phyloP scores from a whole-genome alignment of 805 yeast genomes.

The Lipomyces lipofer region DNA sequence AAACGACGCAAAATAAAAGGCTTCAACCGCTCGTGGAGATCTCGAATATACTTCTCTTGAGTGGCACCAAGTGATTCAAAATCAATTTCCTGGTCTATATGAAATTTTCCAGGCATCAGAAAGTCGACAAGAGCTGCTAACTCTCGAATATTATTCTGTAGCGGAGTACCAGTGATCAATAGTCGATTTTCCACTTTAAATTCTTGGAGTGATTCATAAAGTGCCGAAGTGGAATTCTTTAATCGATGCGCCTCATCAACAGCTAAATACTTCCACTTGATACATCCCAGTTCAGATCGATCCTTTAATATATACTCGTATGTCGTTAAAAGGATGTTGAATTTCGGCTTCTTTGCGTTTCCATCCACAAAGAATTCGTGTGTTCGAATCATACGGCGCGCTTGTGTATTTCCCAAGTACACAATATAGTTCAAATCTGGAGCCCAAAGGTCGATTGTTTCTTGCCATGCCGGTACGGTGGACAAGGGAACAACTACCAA shows the following conservation, averaged over 20 bases:
- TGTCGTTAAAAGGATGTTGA: conserved; percentile 89
- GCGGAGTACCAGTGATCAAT: conserved; percentile 95
- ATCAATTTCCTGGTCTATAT: conserved; percentile 92
- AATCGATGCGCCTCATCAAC: conserved; percentile 98
- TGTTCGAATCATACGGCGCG: conserved; percentile 79
- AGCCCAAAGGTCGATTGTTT: conserved; percentile 95
- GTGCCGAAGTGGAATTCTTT: conserved; percentile 89
- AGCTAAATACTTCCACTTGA: conserved; percentile 95
- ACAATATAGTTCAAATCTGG: conserved; percentile 93
- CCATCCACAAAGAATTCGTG: conserved; percentile 73
- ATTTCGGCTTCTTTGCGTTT: conserved; percentile 69
- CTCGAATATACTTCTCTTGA: conserved; percentile 86
- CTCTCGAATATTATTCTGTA: conserved; percentile 93
- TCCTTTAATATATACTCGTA: conserved; percentile 96
- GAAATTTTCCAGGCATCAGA: conserved; percentile 90
- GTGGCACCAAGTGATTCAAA: conserved; percentile 83
- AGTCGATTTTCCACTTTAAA: conserved; percentile 83
- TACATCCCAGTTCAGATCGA: conserved; percentile 69
- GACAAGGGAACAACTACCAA: conserved; percentile 93
- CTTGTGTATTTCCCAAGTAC: conserved; percentile 86
- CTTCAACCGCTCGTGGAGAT: conserved; percentile 77
- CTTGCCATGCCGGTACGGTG: conserved; percentile 99
- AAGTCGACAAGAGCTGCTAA: conserved; percentile 92
- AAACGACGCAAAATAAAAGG: conserved; percentile 91
- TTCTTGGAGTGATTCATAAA: conserved; percentile 81